Percentiles rank a stretch among this genome's conserved stretches.
Conservation (phyloP, 1,284 basidiomycete genomes). For the Cryptococcus hybrid region DNA sequence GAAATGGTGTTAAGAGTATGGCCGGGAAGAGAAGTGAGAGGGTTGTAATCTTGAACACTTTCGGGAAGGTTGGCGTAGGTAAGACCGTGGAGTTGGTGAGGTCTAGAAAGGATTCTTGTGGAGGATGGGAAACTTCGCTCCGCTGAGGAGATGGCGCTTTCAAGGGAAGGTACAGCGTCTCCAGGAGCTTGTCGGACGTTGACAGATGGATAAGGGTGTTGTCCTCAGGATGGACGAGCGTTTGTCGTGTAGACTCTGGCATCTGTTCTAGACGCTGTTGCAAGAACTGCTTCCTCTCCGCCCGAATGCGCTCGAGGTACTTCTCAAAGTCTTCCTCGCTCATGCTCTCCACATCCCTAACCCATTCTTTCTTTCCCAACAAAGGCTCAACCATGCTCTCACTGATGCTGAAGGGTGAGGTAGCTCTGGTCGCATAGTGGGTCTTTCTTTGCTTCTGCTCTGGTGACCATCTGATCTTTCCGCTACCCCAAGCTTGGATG, state of each 20-base stretch:
- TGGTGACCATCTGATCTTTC: constrained; percentile 30
- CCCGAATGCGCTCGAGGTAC: constrained; percentile 35
- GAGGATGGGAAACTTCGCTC: constrained; percentile 12
- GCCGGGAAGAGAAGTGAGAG: constrained; percentile 9
- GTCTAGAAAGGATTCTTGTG: constrained; percentile 21
- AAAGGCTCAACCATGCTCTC: neutral
- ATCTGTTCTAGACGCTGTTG: constrained; percentile 15
- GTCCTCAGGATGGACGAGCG: constrained; percentile 17
- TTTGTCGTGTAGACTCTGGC: constrained; percentile 9
- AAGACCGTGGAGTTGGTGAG: constrained; percentile 38
- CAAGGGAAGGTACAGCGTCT: constrained; percentile 22
- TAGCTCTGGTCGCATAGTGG: neutral
- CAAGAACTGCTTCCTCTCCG: constrained; percentile 20
- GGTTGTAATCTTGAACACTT: constrained; percentile 6
- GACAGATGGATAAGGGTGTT: constrained; percentile 26
- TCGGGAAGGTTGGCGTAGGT: constrained; percentile 23
- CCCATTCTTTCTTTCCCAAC: constrained; percentile 6
- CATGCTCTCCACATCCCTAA: constrained; percentile 47
- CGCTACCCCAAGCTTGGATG: constrained; percentile 43
- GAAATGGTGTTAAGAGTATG: constrained; percentile 22
- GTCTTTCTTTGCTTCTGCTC: no score
- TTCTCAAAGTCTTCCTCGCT: constrained; percentile 34
- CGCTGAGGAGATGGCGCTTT: constrained; percentile 16
- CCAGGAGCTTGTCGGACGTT: constrained; percentile 6
- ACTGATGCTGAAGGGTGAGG: neutral